phyloP scores from a whole-genome alignment of 2,329 filamentous ascomycete species.

The Colletotrichum tropicicola region DNA sequence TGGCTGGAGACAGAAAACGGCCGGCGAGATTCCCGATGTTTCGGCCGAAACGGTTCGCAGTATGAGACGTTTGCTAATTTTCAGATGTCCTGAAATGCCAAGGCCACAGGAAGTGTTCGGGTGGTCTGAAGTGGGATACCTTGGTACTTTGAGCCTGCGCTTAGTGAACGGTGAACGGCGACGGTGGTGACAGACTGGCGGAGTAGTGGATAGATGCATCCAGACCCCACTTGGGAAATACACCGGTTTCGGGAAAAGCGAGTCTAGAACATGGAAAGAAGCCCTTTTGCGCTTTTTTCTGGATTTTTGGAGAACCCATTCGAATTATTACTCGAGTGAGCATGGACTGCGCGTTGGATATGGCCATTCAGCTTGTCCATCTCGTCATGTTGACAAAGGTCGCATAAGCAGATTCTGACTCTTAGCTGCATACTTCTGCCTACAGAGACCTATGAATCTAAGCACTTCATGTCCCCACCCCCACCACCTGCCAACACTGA shows the following conservation, averaged over 20 bases:
- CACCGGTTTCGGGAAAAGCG: neutral
- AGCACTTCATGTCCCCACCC: slow-evolving; percentile 9
- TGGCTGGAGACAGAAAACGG: neutral
- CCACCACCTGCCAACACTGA: slow-evolving; percentile 18
- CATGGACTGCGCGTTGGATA: too few species aligned
- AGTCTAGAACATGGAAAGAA: neutral
- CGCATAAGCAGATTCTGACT: neutral
- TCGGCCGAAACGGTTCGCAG: neutral
- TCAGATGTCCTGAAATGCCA: neutral
- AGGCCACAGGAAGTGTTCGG: neutral
- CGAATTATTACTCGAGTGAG: too few species aligned
- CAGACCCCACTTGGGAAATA: neutral
- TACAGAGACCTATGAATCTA: neutral
- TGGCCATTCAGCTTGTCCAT: too few species aligned
- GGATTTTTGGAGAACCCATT: neutral
- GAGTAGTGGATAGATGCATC: slow-evolving; percentile 5
- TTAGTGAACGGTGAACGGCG: neutral
- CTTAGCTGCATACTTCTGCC: neutral
- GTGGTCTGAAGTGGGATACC: slow-evolving; percentile 6
- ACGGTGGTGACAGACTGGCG: slow-evolving; percentile 19
- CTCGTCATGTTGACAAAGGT: neutral
- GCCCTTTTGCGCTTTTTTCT: neutral
- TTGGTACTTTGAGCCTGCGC: slow-evolving; percentile 8
- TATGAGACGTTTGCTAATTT: neutral
- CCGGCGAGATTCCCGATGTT: neutral